Evolutionary conservation across 805 yeast species (phyloP).

Genomic region (Zygoascus tannicola): DNA sequence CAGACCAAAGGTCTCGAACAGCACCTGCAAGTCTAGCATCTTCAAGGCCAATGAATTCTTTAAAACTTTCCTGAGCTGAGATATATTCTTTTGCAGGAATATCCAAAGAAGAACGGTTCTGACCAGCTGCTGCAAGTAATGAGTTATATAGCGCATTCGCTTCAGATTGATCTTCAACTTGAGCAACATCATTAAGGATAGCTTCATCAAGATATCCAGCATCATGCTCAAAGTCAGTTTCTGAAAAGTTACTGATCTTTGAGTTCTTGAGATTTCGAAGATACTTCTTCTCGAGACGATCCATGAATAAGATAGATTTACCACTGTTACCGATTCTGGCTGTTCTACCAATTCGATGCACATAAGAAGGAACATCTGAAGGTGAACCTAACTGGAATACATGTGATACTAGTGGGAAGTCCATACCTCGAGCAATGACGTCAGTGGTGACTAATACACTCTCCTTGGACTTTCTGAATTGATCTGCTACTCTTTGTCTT

Average conservation of each 20-base stretch:
- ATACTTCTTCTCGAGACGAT: constrained; percentile 50
- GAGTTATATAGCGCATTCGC: constrained; percentile 18
- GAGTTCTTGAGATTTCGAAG: constrained; percentile 34
- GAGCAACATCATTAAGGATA: constrained; percentile 9
- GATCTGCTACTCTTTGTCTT: constrained; percentile 51
- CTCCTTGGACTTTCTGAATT: constrained; percentile 38
- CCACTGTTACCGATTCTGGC: constrained; percentile 87
- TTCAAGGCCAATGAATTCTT: constrained; percentile 19
- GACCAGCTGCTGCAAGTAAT: constrained; percentile 19
- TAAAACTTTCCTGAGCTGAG: constrained; percentile 21
- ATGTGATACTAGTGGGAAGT: constrained; percentile 78
- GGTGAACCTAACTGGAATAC: constrained; percentile 82
- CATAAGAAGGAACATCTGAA: constrained; percentile 62
- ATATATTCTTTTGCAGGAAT: constrained; percentile 16
- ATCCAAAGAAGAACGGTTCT: constrained; percentile 16
- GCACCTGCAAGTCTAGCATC: constrained; percentile 13
- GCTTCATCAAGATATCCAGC: neutral
- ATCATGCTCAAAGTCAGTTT: constrained; percentile 15
- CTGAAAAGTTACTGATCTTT: constrained; percentile 40
- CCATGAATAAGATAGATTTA: constrained; percentile 50
- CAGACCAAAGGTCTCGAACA: constrained; percentile 16
- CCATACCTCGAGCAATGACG: constrained; percentile 96
- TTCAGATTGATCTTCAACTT: constrained; percentile 17
- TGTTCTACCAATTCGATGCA: constrained; percentile 93
- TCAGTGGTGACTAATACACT: constrained; percentile 77